Conservation (phyloP, 1,139 yeast species). For the Hemisphaericaspora xylofermentans region DNA sequence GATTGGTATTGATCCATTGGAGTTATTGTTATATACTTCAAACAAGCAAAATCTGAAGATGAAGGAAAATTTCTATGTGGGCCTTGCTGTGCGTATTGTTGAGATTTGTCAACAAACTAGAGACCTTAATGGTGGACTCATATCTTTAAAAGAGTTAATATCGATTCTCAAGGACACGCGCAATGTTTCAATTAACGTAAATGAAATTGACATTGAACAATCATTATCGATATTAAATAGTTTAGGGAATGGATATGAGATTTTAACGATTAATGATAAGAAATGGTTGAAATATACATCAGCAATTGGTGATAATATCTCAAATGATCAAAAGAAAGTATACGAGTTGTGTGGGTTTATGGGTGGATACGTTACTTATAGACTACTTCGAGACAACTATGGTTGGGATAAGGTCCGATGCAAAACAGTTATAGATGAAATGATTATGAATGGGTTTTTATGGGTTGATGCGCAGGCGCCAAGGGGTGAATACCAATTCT, state of each 20-base stretch:
- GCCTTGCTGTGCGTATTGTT: slow-evolving; percentile 67
- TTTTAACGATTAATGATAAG: slow-evolving; percentile 31
- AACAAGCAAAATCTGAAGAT: slow-evolving; percentile 15
- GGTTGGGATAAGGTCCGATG: slow-evolving; percentile 69
- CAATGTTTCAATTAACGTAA: slow-evolving; percentile 18
- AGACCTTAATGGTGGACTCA: slow-evolving; percentile 76
- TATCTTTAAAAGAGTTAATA: slow-evolving; percentile 60
- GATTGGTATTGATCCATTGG: slow-evolving; percentile 83
- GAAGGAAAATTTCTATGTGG: slow-evolving; percentile 59
- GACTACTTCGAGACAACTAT: slow-evolving; percentile 66
- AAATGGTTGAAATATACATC: slow-evolving; percentile 43
- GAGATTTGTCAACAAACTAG: slow-evolving; percentile 73
- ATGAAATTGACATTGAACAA: slow-evolving; percentile 21
- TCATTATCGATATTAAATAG: slow-evolving; percentile 21
- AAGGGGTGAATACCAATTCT: slow-evolving; percentile 52
- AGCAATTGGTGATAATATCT: slow-evolving; percentile 27
- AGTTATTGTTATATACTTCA: slow-evolving; percentile 36
- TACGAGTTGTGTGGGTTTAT: slow-evolving; percentile 71
- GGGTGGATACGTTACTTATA: slow-evolving; percentile 63
- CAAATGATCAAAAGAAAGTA: slow-evolving; percentile 64
- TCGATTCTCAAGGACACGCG: slow-evolving; percentile 23
- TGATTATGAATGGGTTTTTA: slow-evolving; percentile 75
- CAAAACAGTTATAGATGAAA: slow-evolving; percentile 65
- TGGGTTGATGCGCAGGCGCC: slow-evolving; percentile 74
- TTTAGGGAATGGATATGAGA: slow-evolving; percentile 41